Percentiles rank a stretch among this genome's conserved stretches.
These are phyloP conservation scores for Raddia distichophylla DNA, from an alignment of 176 grass and related monocot species.

Conservation along the genomic window DNA sequence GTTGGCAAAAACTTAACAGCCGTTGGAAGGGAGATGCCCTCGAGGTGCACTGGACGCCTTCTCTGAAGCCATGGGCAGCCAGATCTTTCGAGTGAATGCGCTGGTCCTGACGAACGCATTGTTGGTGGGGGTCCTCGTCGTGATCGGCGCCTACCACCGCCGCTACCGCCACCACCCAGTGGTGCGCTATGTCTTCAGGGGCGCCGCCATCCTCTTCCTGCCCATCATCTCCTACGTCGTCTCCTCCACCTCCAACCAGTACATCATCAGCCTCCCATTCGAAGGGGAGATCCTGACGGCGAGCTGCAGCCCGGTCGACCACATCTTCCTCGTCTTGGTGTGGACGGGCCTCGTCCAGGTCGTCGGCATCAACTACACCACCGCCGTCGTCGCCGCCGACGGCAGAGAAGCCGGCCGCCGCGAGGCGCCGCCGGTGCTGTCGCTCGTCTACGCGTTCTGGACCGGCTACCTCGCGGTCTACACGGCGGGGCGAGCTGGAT, in stretches of 20 bases:
- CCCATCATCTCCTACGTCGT: slow-evolving; percentile 1
- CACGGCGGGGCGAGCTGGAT: not conserved
- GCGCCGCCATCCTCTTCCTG: not conserved
- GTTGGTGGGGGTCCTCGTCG: not conserved
- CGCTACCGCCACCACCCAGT: not conserved
- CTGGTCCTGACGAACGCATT: not conserved
- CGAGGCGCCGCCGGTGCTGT: not conserved
- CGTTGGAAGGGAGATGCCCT: slow-evolving; percentile 9
- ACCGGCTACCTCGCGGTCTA: not conserved
- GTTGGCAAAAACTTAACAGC: too few relatives aligned
- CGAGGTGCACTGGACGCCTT: not conserved
- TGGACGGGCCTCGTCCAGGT: slow-evolving; percentile 24
- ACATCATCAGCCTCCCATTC: not conserved
- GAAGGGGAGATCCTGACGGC: not conserved
- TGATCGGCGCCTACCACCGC: not conserved
- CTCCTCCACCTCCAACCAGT: not conserved
- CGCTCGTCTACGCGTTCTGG: not conserved
- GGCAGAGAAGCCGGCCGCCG: slow-evolving; percentile 5
- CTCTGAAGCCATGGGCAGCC: not conserved
- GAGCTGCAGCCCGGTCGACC: accelerated
- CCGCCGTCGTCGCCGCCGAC: slow-evolving; percentile 8
- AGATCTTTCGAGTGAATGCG: not conserved
- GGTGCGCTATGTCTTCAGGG: not conserved
- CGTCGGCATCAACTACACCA: not conserved
- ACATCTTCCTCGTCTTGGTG: not conserved